Evolutionary conservation across 1,139 yeast genomes (phyloP), one percentile per base, ranked within the genome.

Genomic region (Sugiyamaella novakii): DNA sequence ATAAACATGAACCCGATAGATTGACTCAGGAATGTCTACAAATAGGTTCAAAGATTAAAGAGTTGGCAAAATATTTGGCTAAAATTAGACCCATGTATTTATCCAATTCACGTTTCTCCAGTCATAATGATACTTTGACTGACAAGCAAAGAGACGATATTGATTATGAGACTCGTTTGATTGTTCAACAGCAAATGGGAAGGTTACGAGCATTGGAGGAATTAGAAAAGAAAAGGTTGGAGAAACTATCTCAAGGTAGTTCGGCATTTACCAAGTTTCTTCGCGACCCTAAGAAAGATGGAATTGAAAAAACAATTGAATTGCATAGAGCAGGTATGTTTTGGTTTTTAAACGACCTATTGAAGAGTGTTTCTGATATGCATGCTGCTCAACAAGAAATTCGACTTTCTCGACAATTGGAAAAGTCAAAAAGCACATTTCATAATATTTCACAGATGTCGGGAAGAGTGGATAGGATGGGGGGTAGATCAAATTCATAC

Each of bases 131-230:
- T 8, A 39, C 57, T 7, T 46, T 72, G 54, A 65, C 70, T 5
- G 74, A 71, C 33, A 59, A 62, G 33, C 71, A 72, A 46, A 59
- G 71, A 22, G 75, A 72, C 51, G 73, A 70, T 21, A 66, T 72
- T 38, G 76, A 72, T 57, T 69, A 67, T 51, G 72, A 70, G 46
- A 66, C 71, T 12, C 59, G 67, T 22, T 54, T 59, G 43, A 62
- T 68, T 30, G 55, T 72, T 22, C 72, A 71, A 54, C 61, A 61
- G 38, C 70, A 70, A 46, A 61, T 66, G 54, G 53, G 59, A 11
- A 56, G 64, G 24, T 62, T 72, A 37, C 60, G 70, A 30, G 56
- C 61, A n/a, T 60, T 72, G 39, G 74, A 72, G 47, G 60, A 57
- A 19, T 50, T 63, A 31, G 73, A 69, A 43, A 44, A 56, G 43